phyloP scores from a whole-genome alignment of 495 filamentous ascomycete genomes.

The Parachaetomium inaequale region DNA sequence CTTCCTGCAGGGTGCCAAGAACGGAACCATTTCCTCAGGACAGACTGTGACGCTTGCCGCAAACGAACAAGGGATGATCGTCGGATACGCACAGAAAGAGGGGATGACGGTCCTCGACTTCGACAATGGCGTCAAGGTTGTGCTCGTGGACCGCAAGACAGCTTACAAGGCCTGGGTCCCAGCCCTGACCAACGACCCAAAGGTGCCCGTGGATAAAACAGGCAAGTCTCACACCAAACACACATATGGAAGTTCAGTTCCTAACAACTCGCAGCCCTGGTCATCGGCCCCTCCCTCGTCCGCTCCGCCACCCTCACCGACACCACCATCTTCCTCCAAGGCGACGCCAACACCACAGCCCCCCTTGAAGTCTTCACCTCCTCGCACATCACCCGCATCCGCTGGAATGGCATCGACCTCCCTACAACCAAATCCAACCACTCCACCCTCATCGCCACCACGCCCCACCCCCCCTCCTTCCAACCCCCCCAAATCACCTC shows the following conservation, averaged over 20 bases:
- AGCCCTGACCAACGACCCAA: neutral
- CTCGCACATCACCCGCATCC: conserved; percentile 58
- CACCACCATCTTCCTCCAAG: neutral
- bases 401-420: conserved; percentile 18
- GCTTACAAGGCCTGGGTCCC: conserved; percentile 75
- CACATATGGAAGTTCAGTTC: neutral
- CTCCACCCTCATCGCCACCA: conserved; percentile 44
- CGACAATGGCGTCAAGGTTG: conserved; percentile 2
- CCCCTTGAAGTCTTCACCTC: conserved; percentile 53
- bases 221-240: neutral
- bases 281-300: conserved; percentile 72
- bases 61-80: neutral
- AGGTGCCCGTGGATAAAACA: neutral
- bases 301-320: conserved; percentile 55
- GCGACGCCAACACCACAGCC: conserved; percentile 35
- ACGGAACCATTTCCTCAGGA: conserved; percentile 38
- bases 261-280: conserved; percentile 50
- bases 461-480: conserved; percentile 50
- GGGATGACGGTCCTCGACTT: neutral
- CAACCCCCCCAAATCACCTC: conserved; percentile 32
- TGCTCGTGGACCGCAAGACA: conserved; percentile 53
- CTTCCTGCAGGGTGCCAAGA: conserved; percentile 42
- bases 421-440: conserved; percentile 40
- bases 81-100: conserved; percentile 31
- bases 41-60: neutral